phyloP scores from a whole-genome alignment of 257 asterid genomes.

The Nicotiana knightiana region DNA sequence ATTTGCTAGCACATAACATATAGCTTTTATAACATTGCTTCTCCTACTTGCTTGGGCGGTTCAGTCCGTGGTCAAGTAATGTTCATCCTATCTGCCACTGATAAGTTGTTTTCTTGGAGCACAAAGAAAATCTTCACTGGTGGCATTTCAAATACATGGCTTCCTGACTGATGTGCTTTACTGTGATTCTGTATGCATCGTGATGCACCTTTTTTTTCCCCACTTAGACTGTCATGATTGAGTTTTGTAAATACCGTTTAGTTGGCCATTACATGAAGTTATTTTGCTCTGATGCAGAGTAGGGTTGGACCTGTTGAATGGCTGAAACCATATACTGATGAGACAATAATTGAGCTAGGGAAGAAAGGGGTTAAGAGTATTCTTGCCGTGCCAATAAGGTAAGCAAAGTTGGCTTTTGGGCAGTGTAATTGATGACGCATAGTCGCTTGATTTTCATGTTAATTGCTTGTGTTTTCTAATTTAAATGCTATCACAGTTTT shows the following conservation, averaged over 20 bases:
- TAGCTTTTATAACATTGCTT: background rate
- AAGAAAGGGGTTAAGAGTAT: conserved; percentile 87
- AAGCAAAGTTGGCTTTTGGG: conserved; percentile 7
- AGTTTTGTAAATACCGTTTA: background rate
- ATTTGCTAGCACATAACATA: background rate
- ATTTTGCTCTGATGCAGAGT: conserved; percentile 59
- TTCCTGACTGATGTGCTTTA: background rate
- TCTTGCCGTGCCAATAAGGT: conserved; percentile 99
- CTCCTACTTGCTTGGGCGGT: background rate
- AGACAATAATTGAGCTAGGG: conserved; percentile 88
- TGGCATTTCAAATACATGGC: background rate
- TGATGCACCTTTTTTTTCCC: background rate
- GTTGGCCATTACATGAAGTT: conserved; percentile 15
- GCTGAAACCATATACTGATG: conserved; percentile 97
- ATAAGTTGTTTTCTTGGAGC: background rate
- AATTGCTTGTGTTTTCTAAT: background rate
- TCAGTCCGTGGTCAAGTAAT: background rate
- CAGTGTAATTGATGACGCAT: background rate
- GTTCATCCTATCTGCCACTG: background rate
- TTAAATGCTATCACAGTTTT: conserved; percentile 45
- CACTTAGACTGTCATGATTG: background rate
- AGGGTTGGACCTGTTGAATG: conserved; percentile 99
- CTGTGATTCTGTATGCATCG: background rate
- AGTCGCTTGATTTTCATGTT: conserved; percentile 10
- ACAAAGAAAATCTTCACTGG: background rate